These are phyloP conservation scores for Hortiboletus campestris DNA, from an alignment of 768 basidiomycete genomes.

Conservation along the genomic window DNA sequence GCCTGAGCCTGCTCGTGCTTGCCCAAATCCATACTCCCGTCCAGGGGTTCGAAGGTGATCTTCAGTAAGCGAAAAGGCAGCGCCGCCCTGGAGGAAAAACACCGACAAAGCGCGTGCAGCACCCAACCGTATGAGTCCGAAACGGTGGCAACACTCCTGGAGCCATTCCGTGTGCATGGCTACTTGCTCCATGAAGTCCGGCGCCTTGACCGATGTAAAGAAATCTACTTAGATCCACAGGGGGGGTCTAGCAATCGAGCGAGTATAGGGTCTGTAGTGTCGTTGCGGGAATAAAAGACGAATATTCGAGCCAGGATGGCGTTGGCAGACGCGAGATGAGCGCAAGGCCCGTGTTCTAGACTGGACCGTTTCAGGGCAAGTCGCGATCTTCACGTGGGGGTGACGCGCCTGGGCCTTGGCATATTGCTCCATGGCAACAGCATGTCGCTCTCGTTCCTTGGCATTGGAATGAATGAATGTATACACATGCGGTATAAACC, in stretches of 20 bases:
- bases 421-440: no score
- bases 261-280: background rate
- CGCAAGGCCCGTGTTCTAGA: background rate
- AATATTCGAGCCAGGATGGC: background rate
- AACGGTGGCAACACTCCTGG: background rate
- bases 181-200: background rate
- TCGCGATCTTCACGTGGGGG: background rate
- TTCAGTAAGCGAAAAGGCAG: background rate
- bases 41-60: background rate
- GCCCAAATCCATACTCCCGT: background rate
- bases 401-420: background rate
- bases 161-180: background rate
- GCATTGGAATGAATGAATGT: no score
- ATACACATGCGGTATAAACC: no score
- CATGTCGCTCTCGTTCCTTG: no score
- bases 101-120: background rate
- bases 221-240: background rate
- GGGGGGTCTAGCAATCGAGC: background rate
- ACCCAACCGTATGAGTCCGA: background rate
- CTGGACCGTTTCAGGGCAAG: background rate
- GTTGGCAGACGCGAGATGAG: background rate
- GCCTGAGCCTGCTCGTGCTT: background rate
- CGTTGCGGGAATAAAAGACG: background rate
- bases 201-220: background rate
- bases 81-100: background rate